Evolutionary conservation across 139 green algal species (phyloP), one percentile per base, ranked within the genome.

Genomic region (Microglena sp.): DNA sequence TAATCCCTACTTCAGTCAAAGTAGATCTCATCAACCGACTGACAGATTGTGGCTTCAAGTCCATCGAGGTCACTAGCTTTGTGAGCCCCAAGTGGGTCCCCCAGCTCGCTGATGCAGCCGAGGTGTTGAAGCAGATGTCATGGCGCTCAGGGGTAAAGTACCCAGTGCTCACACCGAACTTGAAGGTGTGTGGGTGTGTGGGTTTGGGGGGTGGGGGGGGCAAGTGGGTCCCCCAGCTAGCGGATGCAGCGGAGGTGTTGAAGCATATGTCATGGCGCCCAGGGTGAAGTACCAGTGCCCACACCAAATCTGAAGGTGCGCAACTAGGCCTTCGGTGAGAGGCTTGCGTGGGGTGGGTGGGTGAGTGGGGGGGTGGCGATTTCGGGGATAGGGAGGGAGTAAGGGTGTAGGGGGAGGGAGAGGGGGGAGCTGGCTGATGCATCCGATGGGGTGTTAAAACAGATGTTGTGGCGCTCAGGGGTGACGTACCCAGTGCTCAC

Each of bases 31-130:
- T 96, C 2, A 59, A 92, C 44, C 62, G 60, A 24, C 66, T 96
- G 33, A 73, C 74, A 3, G 68, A 45, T 1, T 79, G 84, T 3
- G 89, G 89, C 0, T 73, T 86, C 45, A 71, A 74, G 30, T 46
- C 32, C 32, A 80, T 97, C 0, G 90, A 97, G 59, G 82, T 79
- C 2, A 95, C 90, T 15, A 84, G 65, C 62, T 97, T 96, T 76
- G 91, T 96, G 32, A 91, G 81, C 2, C 90, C 88, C 8, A 96
- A 95, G 55, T 91, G 84, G 83, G 87, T 96, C 57, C 89, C 88
- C 0, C 90, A 97, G 75, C 73, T 97, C 45, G 86, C 87, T 2
- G 90, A 97, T 68, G 77, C 70, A 4, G 68, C 66, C 0, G 80
- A 93, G 2, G 89, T 96, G 5, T 79, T 95, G 70, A 35, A 45